Evolutionary conservation across 768 basidiomycete genomes (phyloP).

Genomic region (Paxillus rubicundulus): DNA sequence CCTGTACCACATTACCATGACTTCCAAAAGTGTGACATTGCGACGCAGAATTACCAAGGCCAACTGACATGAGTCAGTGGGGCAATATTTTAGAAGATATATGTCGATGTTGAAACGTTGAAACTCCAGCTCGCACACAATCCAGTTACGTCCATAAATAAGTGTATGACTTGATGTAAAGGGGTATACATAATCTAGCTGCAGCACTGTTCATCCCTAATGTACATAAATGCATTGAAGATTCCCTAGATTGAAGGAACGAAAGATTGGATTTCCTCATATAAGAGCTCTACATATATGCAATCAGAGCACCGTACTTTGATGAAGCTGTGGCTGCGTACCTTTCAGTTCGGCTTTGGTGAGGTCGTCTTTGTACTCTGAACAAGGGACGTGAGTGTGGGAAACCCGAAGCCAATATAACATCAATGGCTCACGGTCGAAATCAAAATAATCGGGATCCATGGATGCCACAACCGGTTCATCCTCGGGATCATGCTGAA

Average conservation of each 20-base stretch:
- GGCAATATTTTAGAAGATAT: background rate
- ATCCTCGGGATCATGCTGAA: constrained; percentile 82
- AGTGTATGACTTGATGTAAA: background rate
- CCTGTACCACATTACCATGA: constrained; percentile 21
- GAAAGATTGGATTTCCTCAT: constrained; percentile 81
- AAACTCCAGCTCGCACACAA: background rate
- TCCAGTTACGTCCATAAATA: background rate
- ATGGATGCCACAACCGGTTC: constrained; percentile 82
- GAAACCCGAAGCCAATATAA: background rate
- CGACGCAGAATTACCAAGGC: background rate
- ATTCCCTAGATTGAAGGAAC: constrained; percentile 52
- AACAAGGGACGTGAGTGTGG: constrained; percentile 6
- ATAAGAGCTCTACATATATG: constrained; percentile 56
- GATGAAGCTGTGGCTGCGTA: background rate
- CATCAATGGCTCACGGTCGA: constrained; percentile 58
- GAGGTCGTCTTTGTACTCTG: constrained; percentile 72
- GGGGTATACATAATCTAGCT: background rate
- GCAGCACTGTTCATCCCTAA: background rate
- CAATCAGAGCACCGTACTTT: constrained; percentile 8
- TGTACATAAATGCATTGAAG: background rate
- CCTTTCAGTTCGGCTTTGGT: constrained; percentile 74
- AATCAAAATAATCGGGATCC: constrained; percentile 85
- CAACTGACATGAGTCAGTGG: no score
- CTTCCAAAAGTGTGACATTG: background rate
- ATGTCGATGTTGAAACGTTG: no score